Percentiles rank a stretch among this genome's conserved stretches.
Evolutionary conservation across 179 eudicot genomes (phyloP).

Genomic region (Nepenthes alata): DNA sequence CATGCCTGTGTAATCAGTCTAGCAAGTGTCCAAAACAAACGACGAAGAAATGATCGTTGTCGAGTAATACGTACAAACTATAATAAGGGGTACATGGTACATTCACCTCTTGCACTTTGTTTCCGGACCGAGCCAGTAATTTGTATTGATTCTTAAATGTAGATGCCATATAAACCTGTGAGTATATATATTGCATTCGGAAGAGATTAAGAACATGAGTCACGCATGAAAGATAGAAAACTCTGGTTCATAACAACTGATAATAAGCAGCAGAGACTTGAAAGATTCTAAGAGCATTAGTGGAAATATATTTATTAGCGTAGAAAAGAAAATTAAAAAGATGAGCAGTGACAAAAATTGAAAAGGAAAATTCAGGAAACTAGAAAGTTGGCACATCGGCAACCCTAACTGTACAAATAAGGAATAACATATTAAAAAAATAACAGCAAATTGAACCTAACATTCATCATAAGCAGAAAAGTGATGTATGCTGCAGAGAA

Average conservation of each 20-base stretch:
- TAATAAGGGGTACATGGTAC: not conserved
- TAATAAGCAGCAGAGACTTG: not conserved
- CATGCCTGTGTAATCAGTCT: too few relatives aligned
- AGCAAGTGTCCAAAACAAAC: not conserved
- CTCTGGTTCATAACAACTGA: not conserved
- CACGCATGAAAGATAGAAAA: not conserved
- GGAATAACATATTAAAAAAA: too few relatives aligned
- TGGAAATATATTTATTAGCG: too few relatives aligned
- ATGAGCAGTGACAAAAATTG: too few relatives aligned
- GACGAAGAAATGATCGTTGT: not conserved
- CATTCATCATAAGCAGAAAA: too few relatives aligned
- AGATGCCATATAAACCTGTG: conserved; percentile 92
- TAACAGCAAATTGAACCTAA: too few relatives aligned
- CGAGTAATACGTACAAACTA: not conserved
- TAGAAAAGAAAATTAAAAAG: too few relatives aligned
- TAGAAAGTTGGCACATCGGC: too few relatives aligned
- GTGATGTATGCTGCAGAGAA: too few relatives aligned
- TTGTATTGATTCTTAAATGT: conserved; percentile 79
- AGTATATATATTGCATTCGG: not conserved
- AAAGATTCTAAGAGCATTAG: too few relatives aligned
- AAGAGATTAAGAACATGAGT: not conserved
- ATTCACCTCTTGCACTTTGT: conserved; percentile 82
- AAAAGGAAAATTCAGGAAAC: too few relatives aligned
- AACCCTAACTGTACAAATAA: too few relatives aligned
- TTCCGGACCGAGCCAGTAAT: conserved; percentile 84